A percentile compares a stretch with the other conserved stretches of the same genome.
These are phyloP conservation scores for Ceratobasidium sp. DNA, from an alignment of 1,284 basidiomycete species.

Conservation along the genomic window DNA sequence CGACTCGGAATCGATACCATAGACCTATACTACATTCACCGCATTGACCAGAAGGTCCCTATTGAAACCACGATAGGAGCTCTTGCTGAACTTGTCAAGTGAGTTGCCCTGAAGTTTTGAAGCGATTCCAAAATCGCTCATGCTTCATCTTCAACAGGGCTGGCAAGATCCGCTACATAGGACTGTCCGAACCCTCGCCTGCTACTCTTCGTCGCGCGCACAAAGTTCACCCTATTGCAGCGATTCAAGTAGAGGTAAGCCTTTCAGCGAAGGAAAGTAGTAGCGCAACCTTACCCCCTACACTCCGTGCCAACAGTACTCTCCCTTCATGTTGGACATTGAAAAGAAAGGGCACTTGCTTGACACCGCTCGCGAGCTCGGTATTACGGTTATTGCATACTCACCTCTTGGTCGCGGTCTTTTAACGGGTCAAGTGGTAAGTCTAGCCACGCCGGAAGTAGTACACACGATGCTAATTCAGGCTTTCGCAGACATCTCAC, in stretches of 20 bases:
- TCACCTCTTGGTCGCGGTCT: conserved; percentile 57
- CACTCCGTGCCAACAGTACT: conserved; percentile 54
- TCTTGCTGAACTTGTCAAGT: conserved; percentile 68
- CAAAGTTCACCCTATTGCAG: conserved; percentile 68
- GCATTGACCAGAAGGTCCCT: conserved; percentile 58
- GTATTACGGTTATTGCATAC: conserved; percentile 55
- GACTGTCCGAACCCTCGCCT: conserved; percentile 69
- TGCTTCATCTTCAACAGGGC: conserved; percentile 54
- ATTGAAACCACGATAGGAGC: conserved; percentile 58
- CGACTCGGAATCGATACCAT: conserved; percentile 61
- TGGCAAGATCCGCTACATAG: conserved; percentile 71
- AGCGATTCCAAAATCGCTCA: conserved; percentile 35
- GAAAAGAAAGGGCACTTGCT: conserved; percentile 62
- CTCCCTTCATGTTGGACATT: conserved; percentile 68
- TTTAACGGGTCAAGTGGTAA: conserved; percentile 48
- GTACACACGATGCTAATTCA: not conserved
- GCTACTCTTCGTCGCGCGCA: conserved; percentile 71
- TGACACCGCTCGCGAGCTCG: conserved; percentile 58
- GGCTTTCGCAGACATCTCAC: conserved; percentile 56
- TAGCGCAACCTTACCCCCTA: not conserved
- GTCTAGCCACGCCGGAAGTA: not conserved
- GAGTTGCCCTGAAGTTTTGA: not conserved
- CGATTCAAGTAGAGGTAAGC: conserved; percentile 66
- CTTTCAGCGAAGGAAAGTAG: not conserved
- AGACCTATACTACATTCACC: conserved; percentile 52